These are phyloP conservation scores for Gaultheria prostrata DNA, from an alignment of 148 eudicot species.

Conservation along the genomic window DNA sequence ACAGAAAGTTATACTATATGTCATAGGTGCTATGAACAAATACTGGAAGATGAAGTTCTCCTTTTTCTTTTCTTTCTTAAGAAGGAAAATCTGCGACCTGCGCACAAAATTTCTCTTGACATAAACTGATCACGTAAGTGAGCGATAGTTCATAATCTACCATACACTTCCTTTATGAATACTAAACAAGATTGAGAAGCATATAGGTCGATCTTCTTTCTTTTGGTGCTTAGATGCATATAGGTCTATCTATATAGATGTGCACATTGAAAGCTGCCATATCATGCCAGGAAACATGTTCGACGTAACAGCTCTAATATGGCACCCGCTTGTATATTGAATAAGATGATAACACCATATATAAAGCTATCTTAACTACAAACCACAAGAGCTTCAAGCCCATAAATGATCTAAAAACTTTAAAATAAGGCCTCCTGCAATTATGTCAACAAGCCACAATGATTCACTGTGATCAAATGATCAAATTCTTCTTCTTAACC, in stretches of 20 bases:
- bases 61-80: background rate
- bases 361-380: background rate
- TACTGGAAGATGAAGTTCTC: background rate
- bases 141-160: background rate
- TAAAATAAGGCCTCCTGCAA: background rate
- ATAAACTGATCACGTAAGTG: background rate
- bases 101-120: background rate
- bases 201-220: background rate
- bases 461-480: background rate
- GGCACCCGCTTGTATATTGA: background rate
- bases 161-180: background rate
- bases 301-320: background rate
- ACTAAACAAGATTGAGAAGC: background rate
- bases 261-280: background rate
- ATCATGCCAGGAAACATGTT: background rate
- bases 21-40: background rate
- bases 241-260: background rate
- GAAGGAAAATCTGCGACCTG: background rate
- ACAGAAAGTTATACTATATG: background rate
- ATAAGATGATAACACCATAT: background rate
- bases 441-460: background rate
- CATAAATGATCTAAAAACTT: background rate
- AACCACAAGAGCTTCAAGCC: slow-evolving; percentile 2
- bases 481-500: background rate
- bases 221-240: background rate